Evolutionary conservation across 371 early-diverging fungal species (phyloP), one percentile per base, ranked within the genome.

Genomic region (Mortierella sp.): DNA sequence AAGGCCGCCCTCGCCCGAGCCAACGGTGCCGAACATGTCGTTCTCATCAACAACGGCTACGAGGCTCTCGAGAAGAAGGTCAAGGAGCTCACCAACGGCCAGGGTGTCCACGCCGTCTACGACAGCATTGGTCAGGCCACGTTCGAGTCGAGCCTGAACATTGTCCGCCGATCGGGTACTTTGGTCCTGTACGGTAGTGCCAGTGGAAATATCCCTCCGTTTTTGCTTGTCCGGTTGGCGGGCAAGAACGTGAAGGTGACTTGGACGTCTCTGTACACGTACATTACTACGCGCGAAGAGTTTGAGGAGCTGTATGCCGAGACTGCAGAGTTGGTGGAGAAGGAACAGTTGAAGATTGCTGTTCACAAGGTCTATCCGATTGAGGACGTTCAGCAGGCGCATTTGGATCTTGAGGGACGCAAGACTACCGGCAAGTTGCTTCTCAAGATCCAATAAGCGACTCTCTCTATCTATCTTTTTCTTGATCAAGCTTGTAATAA

Each of bases 111-210:
- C 64, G 97, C 91, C 24, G 96, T 96, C n/a, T 93, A 90, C 73
- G 98, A 98, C 82, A 95, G 97, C 50, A 95, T 98, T 26, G 98
- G 97, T 37, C 93, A 93, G 70, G 85, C 89, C 16, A 96, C 97
- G 0, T 98, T 93, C 76, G 94, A 95, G 41, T 85, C 77, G 1
- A 93, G 93, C 26, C 78, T 96, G 16, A 88, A 88, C 9, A 89
- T 88, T 52, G 80, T 93, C n/a, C 89, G 91, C 16, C 88, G 91
- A 9, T 83, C 94, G 13, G 97, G 97, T 43, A 89, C 90, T 2
- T 45, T 97, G 79, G 88, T 96, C 44, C 91, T 92, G 10, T 98
- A 95, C 88, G 97, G 97, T 50, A 96, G 96, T 78, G 95, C 97
- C 0, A 93, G 94, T 47, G 97, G 98, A 19, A 88, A 88, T 22